Evolutionary conservation across 2,329 filamentous ascomycete species (phyloP), one percentile per base, ranked within the genome.

Genomic region (Stachybotrys echinatus): DNA sequence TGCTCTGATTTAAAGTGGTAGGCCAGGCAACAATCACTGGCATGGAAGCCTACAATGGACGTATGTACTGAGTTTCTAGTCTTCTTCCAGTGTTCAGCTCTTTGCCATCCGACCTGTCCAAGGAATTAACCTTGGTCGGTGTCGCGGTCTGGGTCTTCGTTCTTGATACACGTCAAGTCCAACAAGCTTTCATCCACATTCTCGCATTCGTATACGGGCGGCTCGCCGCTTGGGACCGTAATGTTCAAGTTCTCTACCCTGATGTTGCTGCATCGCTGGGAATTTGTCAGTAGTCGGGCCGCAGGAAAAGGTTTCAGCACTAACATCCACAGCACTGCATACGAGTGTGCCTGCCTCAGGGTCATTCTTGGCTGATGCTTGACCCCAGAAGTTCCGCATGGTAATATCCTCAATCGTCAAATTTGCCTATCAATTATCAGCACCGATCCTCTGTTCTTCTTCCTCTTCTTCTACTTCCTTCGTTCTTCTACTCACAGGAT

Each of bases 311-410:
- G 1, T 8, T 37, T 17, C 17, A 17, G 8, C 31, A 42, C 61
- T 56, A 52, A 64, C 62, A 31, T 64, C 62, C 3, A 53, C 40
- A 1, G 61, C 59, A 48, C 63, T 65, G 48, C 63, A 66, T 14
- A 66, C 56, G 1, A 65, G 48, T 2, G 55, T 53, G 20, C 63
- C 63, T 2, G 61, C 63, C 42, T 57, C 52, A 0, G 63, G 63
- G 18, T 66, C 63, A 7, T 54, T 59, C 40, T 62, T 64, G 19
- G 51, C 56, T 0, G 63, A 65, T 0, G 55, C 57, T 1, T 57
- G 62, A 17, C 63, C 63, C 53, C 60, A 64, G 42, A 65, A 58
- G 39, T 65, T 64, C 23, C 55, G 59, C 58, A 61, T 56, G 2
- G 61, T 63, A 10, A 61, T 48, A 1, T 61, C 59, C 27, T 58